Evolutionary conservation across 345 rosid species (phyloP), one percentile per base, ranked within the genome.

Genomic region (Eucalyptus tenuipes): DNA sequence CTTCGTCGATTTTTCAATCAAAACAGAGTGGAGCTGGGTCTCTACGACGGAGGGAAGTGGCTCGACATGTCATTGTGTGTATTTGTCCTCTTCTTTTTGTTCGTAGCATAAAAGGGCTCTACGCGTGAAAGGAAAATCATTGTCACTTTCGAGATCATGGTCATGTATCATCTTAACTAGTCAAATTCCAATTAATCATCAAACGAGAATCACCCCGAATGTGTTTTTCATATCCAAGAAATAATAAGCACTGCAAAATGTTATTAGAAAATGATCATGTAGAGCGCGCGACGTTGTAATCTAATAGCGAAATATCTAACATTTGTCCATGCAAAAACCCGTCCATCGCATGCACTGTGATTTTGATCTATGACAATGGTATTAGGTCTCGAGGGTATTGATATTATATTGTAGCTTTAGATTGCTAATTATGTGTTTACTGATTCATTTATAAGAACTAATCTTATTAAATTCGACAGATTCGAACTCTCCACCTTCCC

Each of bases 231-330:
- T 5, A 18, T 16, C 10, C 27, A 10, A 20, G 0, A 37, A 71
- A 37, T 12, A 71, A 37, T 20, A 40, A 71, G 4, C 8, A 37
- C 0, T 2, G 1, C 24, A 40, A 75, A 4, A 40, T 40, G 10
- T 6, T 7, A 4, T 7, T 3, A 3, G 5, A 37, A 40, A 20
- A 40, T 5, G 4, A 75, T 37, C 8, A 33, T 1, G 2, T 10
- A 3, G 1, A 75, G 3, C 2, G 0, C 1, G 16, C 5, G 0
- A 11, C 0, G 0, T 6, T 8, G 4, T 37, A 20, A 75, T 10
- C 13, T 20, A 20, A 18, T 22, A 42, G 4, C 2, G 5, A 37
- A 11, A 37, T 10, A 37, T 37, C 8, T 37, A 40, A 37, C 29
- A 6, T 12, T 75, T 75, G 20, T 15, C 4, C 3, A 3, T 75